These are phyloP conservation scores for Aspergillus puulaauensis DNA, from an alignment of 2,329 filamentous ascomycete genomes.

Conservation along the genomic window DNA sequence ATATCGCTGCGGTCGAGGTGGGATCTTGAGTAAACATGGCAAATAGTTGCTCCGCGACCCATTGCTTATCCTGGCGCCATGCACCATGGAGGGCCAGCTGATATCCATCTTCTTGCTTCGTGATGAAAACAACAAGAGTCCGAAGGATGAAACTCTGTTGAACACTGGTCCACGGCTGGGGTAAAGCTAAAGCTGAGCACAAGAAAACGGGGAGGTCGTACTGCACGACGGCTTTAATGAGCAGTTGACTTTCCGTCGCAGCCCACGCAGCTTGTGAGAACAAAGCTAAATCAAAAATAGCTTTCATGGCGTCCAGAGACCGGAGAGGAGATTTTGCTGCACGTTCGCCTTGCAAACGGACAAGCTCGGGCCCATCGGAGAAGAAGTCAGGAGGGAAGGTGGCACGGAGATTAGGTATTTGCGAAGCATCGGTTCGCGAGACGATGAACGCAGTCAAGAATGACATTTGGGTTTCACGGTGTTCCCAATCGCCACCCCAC, in stretches of 20 bases:
- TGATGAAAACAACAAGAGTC: slow-evolving; percentile 76
- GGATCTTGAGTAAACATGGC: slow-evolving; percentile 71
- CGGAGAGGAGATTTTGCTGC: slow-evolving; percentile 84
- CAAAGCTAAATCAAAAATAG: slow-evolving; percentile 63
- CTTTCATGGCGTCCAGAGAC: slow-evolving; percentile 77
- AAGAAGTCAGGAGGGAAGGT: slow-evolving; percentile 71
- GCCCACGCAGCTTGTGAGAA: slow-evolving; percentile 58
- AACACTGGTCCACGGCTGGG: slow-evolving; percentile 50
- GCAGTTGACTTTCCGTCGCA: slow-evolving; percentile 54
- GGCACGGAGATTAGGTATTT: slow-evolving; percentile 76
- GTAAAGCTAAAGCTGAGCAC: slow-evolving; percentile 48
- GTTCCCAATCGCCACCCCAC: slow-evolving; percentile 87
- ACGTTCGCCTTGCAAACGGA: slow-evolving; percentile 60
- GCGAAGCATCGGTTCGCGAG: slow-evolving; percentile 74
- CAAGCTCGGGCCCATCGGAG: slow-evolving; percentile 57
- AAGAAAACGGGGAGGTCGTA: slow-evolving; percentile 51
- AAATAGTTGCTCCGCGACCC: slow-evolving; percentile 78
- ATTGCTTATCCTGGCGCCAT: slow-evolving; percentile 86
- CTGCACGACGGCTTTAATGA: slow-evolving; percentile 62
- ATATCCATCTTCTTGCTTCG: slow-evolving; percentile 73
- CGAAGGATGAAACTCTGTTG: slow-evolving; percentile 51
- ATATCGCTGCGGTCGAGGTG: slow-evolving; percentile 66
- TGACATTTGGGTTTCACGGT: slow-evolving; percentile 85
- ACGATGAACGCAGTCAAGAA: slow-evolving; percentile 87
- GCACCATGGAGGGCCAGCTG: slow-evolving; percentile 88